Base-by-base conservation (phyloP, 208 protist genomes). In the Leishmania martiniquensis region DNA sequence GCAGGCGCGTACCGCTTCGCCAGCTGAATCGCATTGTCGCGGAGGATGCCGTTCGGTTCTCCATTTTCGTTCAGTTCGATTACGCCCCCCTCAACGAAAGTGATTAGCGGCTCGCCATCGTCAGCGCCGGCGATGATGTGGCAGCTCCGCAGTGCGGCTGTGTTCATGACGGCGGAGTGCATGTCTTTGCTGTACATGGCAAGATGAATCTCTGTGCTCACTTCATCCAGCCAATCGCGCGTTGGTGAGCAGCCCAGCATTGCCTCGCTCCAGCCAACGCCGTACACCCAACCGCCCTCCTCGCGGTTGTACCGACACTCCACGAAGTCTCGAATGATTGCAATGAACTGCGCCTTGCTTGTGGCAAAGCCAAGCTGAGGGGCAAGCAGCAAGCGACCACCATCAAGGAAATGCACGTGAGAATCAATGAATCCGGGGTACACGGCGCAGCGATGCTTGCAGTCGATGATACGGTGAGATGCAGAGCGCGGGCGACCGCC, bases 381-480 rank as follows among this genome's bases (percentile, higher is more conserved):
- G 2, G 80, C 52, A 0, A 76, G 81, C 22, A 91, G 71, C 52
- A 73, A 47, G 10, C 85, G 87, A 12, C 88, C 85, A 22, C 88
- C 90, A 55, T 90, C 84, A 15, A 94, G 57, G 70, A 94, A 84
- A 78, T 92, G 87, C 51, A 87, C 80, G 70, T 94, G 90, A 20
- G 86, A 85, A 74, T 94, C 90, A 52, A 92, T 89, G 75, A 94
- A 91, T 47, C 90, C 90, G 22, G 90, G 90, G 76, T 86, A 84
- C 1, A 92, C 66, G 51, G 76, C 60, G 59, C 79, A 73, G 67
- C 72, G 72, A 68, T 82, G 67, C 63, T 73, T 70, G 68, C 88
- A 89, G 82, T 92, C 88, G 68, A 92, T 86, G 69, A 84, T 13
- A 62, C 83, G 83, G 51, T 83, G 74, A 15, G 65, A 73, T 22